Evolutionary conservation across 73 alveolate genomes (phyloP).

Genomic region (Paramecium sexaurelia): DNA sequence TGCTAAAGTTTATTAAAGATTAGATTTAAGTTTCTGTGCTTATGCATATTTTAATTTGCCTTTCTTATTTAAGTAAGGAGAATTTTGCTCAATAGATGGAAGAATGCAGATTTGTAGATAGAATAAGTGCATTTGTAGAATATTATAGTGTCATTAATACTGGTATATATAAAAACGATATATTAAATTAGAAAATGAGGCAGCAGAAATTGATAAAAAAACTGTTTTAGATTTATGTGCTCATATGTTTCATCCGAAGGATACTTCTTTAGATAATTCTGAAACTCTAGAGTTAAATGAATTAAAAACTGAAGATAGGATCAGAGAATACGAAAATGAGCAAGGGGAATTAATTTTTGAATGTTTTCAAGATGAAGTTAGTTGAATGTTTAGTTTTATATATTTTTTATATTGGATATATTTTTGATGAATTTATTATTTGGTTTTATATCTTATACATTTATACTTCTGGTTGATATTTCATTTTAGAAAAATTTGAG

Average conservation of each 20-base stretch:
- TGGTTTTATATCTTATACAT: neutral
- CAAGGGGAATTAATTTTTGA: conserved; percentile 95
- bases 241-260: conserved; percentile 96
- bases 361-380: conserved; percentile 96
- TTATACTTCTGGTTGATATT: neutral
- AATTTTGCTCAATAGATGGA: conserved; percentile 88
- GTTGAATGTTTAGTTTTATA: conserved; percentile 66
- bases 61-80: conserved; percentile 89
- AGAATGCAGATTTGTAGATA: conserved; percentile 90
- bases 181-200: conserved; percentile 78
- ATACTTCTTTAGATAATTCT: conserved; percentile 82
- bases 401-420: neutral
- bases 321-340: conserved; percentile 87
- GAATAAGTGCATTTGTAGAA: conserved; percentile 92
- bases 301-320: conserved; percentile 90
- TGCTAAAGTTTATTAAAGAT: conserved; percentile 73
- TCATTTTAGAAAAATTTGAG: neutral
- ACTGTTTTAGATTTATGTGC: conserved; percentile 91
- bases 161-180: conserved; percentile 18
- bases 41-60: conserved; percentile 93
- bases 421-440: neutral
- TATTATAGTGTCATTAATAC: conserved; percentile 81
- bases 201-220: conserved; percentile 91
- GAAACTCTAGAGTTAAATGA: conserved; percentile 89
- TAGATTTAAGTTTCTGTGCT: conserved; percentile 86